Evolutionary conservation across 2,329 filamentous ascomycete species (phyloP), one percentile per base, ranked within the genome.

Genomic region (Aspergillus sp.): DNA sequence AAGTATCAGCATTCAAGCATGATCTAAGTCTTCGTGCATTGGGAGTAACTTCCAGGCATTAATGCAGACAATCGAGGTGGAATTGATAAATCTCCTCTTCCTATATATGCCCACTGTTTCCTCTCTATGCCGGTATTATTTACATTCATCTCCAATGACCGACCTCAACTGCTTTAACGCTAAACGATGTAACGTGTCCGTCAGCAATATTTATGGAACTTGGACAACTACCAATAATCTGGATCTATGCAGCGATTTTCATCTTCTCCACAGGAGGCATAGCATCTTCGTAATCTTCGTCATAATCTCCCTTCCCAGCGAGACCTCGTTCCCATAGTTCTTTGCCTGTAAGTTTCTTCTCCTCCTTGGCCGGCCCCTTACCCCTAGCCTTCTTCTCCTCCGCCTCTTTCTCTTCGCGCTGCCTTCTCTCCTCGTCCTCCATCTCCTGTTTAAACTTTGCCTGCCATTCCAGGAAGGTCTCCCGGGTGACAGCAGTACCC

Each of bases 381-480:
- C 90, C 87, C 76, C 89, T 87, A 74, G 89, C 91, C 74, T 90
- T 83, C 74, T 95, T 92, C 46, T 92, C 90, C 32, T 85, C 78
- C 58, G 89, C 83, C 62, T 93, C 89, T 59, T 81, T 82, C 66
- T 93, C 90, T 70, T 89, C 87, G 63, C 79, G 78, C 58, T 86
- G 82, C 60, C 74, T 80, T 61, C 76, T 72, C 60, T 85, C 82
- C 67, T 81, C 76, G 65, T 94, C 92, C 67, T 87, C 86, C 83
- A 93, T 86, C 77, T 97, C 94, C 66, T 80, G 77, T 56, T 84
- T 69, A 67, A 97, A 99, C 9, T 72, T 82, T 36, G 86, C 85
- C 50, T 90, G 81, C 94, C 94, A 99, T 60, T 82, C 83, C 60
- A 89, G 67, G 66, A 97, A 99, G 0, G 85, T 86, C 75, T 96